Percentiles rank a stretch among this genome's conserved stretches.
These are phyloP conservation scores for Phaseolus coccineus DNA, from an alignment of 331 rosid genomes.

Conservation along the genomic window DNA sequence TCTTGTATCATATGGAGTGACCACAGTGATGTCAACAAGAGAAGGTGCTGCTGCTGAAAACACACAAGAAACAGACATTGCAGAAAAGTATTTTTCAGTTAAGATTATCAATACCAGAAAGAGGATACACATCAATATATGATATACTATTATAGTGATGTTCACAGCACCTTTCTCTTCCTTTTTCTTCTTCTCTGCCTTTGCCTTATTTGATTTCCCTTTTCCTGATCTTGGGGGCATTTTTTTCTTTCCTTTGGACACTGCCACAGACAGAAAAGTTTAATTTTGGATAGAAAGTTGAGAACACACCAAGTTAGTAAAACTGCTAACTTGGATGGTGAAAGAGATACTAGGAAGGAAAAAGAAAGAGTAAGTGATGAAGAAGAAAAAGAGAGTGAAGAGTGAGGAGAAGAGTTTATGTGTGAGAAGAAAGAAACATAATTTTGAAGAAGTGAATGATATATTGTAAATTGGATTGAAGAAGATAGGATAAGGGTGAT, in stretches of 20 bases:
- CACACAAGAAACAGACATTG: not conserved
- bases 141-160: not conserved
- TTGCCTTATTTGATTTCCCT: conserved; percentile 74
- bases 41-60: conserved; percentile 63
- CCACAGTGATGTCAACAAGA: conserved; percentile 74
- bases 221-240: conserved; percentile 91
- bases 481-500: conserved; percentile 75
- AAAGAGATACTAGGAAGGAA: not conserved
- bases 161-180: conserved; percentile 78
- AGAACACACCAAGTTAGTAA: conserved; percentile 16
- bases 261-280: conserved; percentile 22
- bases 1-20: conserved; percentile 72
- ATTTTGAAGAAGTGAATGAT: conserved; percentile 15
- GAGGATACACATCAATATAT: not conserved
- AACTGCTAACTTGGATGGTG: conserved; percentile 10
- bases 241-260: conserved; percentile 12
- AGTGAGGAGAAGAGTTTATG: not conserved
- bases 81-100: not conserved
- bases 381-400: conserved; percentile 10
- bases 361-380: conserved; percentile 31
- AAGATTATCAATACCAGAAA: not conserved
- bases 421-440: conserved; percentile 5
- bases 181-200: conserved; percentile 86
- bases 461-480: conserved; percentile 35
- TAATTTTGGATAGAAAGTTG: not conserved